Conservation (phyloP, 2,329 filamentous ascomycete species). For the Aspergillus quadricinctus region DNA sequence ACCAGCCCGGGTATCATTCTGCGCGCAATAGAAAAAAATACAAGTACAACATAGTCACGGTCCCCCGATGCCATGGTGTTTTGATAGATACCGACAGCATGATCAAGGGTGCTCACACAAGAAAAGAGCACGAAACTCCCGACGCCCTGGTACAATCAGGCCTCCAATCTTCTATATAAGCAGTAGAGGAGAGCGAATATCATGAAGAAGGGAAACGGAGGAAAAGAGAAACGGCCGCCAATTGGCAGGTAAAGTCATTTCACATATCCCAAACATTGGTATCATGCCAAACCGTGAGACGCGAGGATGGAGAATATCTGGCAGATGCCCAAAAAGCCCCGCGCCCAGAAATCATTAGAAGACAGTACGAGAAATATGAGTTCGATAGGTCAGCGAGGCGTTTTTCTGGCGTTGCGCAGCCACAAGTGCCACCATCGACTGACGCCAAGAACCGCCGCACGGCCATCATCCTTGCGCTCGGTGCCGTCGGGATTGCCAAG, state of each 20-base stretch:
- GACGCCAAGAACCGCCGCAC: conserved; percentile 55
- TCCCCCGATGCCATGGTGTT: not conserved
- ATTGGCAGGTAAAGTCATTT: conserved; percentile 12
- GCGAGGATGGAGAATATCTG: conserved; percentile 1
- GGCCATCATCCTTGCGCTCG: conserved; percentile 57
- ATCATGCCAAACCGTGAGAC: conserved; percentile 21
- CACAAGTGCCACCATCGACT: conserved; percentile 59
- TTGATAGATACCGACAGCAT: not conserved
- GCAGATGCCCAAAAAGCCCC: not conserved
- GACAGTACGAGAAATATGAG: not conserved
- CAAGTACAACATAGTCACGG: conserved; percentile 5
- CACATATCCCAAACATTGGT: conserved; percentile 24
- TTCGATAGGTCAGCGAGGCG: conserved; percentile 8
- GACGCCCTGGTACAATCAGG: not conserved
- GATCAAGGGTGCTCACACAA: conserved; percentile 2
- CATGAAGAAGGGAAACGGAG: not conserved
- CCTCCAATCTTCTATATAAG: conserved; percentile 1
- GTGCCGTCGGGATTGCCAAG: conserved; percentile 59
- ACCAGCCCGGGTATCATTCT: conserved; percentile 20
- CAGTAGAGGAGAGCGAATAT: conserved; percentile 1
- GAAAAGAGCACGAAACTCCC: not conserved
- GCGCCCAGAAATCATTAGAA: not conserved
- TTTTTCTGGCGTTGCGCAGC: conserved; percentile 38
- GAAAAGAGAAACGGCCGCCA: not conserved
- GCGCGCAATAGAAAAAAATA: conserved; percentile 3